Conservation (phyloP, 345 rosid genomes). For the Pugionium dolabratum region DNA sequence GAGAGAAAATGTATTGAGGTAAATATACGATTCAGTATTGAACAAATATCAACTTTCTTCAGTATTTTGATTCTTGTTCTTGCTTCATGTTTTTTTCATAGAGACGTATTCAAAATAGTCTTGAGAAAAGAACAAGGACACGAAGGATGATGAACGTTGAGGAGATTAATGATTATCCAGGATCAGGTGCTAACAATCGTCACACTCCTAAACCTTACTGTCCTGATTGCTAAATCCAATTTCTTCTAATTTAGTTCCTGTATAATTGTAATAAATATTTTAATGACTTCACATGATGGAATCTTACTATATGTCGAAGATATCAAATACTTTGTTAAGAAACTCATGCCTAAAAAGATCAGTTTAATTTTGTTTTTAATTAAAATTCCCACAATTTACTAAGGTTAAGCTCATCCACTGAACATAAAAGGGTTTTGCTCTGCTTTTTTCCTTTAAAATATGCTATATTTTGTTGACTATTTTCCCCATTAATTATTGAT, state of each 20-base stretch:
- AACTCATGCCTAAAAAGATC: slow-evolving; percentile 27
- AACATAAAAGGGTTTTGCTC: slow-evolving; percentile 26
- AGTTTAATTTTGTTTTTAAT: neutral
- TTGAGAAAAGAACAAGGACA: slow-evolving; percentile 13
- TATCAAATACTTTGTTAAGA: slow-evolving; percentile 17
- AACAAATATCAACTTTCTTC: neutral
- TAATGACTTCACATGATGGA: neutral
- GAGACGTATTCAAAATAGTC: slow-evolving; percentile 24
- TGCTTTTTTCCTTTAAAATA: slow-evolving; percentile 17
- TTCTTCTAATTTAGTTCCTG: slow-evolving; percentile 19
- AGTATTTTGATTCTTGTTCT: slow-evolving; percentile 16
- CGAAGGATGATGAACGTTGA: slow-evolving; percentile 41
- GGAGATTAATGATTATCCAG: slow-evolving; percentile 69
- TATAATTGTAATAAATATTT: slow-evolving; percentile 19
- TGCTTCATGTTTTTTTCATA: slow-evolving; percentile 11
- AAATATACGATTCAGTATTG: too few species aligned
- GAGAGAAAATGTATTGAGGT: too few species aligned
- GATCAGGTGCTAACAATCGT: slow-evolving; percentile 77
- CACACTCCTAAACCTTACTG: slow-evolving; percentile 65
- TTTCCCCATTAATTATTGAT: slow-evolving; percentile 5
- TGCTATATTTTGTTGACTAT: slow-evolving; percentile 5
- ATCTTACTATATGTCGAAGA: slow-evolving; percentile 27
- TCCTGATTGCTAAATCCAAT: slow-evolving; percentile 41
- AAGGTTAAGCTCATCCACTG: slow-evolving; percentile 28
- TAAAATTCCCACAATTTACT: neutral